Evolutionary conservation across 1,139 yeast species (phyloP).

Genomic region (Nakaseomyces kungkrabaensis): DNA sequence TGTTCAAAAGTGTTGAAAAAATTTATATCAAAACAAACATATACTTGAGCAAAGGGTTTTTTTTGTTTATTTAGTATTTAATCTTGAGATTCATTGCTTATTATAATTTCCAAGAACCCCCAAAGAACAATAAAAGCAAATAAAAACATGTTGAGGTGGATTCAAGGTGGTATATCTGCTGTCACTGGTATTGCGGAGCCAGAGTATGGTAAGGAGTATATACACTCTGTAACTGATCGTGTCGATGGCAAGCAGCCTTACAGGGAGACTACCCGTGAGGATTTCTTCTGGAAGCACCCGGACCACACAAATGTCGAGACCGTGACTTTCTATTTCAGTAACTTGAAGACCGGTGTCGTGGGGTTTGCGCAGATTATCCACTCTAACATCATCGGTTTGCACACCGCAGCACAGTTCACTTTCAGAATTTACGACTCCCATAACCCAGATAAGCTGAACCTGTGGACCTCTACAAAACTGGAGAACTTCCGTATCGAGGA

Average conservation of each 20-base stretch:
- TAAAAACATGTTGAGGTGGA: conserved; percentile 64
- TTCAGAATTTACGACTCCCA: conserved; percentile 55
- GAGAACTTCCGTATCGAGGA: conserved; percentile 73
- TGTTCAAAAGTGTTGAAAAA: no score
- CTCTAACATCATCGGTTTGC: conserved; percentile 81
- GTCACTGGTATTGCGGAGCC: conserved; percentile 97
- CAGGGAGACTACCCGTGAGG: conserved; percentile 47
- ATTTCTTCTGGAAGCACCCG: conserved; percentile 69
- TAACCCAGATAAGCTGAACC: conserved; percentile 23
- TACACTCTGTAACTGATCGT: conserved; percentile 67
- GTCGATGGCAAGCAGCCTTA: conserved; percentile 47
- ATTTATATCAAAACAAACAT: no score
- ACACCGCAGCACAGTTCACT: conserved; percentile 90
- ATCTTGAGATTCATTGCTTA: no score
- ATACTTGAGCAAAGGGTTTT: no score
- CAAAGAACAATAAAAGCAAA: neutral
- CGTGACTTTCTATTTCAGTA: conserved; percentile 77
- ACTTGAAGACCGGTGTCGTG: conserved; percentile 48
- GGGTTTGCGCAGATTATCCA: conserved; percentile 95
- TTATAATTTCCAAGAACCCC: no score
- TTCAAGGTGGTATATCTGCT: conserved; percentile 79
- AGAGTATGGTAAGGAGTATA: conserved; percentile 86
- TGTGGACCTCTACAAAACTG: conserved; percentile 87
- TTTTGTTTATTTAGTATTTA: no score
- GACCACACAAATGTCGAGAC: conserved; percentile 87